phyloP scores from a whole-genome alignment of 2,329 filamentous ascomycete species.

The Thielaviopsis musarum region DNA sequence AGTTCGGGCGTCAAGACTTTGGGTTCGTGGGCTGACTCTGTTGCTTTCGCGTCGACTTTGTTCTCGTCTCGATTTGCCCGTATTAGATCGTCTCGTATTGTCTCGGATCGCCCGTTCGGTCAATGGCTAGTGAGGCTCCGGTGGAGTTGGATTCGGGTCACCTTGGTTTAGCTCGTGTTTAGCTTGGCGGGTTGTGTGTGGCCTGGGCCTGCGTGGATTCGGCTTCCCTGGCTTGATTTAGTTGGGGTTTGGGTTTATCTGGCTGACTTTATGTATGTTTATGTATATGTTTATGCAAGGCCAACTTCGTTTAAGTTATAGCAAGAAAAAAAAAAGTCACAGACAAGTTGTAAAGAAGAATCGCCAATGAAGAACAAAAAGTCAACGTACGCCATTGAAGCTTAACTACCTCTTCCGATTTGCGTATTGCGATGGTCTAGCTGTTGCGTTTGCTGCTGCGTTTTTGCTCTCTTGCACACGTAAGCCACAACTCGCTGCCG shows the following conservation, averaged over 20 bases:
- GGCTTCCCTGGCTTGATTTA: not conserved
- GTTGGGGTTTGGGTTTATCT: not conserved
- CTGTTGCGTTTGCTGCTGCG: not conserved
- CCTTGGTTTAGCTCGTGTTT: not conserved
- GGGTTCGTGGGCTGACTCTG: not conserved
- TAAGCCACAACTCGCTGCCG: constrained; percentile 10
- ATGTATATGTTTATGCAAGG: not conserved
- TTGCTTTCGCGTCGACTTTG: not conserved
- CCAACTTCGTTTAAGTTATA: not conserved
- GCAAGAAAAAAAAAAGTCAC: not conserved
- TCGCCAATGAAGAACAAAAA: not conserved
- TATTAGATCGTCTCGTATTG: not conserved
- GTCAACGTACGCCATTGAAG: not conserved
- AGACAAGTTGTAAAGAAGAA: not conserved
- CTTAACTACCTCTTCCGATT: not conserved
- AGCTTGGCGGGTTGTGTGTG: not conserved
- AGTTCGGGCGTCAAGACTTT: not conserved
- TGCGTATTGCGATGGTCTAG: not conserved
- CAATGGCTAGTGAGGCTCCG: not conserved
- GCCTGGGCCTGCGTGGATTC: not conserved
- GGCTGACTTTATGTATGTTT: too few relatives aligned
- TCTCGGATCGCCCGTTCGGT: not conserved
- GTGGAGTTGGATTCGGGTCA: not conserved
- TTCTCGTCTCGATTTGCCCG: not conserved
- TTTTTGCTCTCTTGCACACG: constrained; percentile 11